Base-by-base conservation (phyloP, 2,329 filamentous ascomycete genomes). In the Hypoxylon sp. region DNA sequence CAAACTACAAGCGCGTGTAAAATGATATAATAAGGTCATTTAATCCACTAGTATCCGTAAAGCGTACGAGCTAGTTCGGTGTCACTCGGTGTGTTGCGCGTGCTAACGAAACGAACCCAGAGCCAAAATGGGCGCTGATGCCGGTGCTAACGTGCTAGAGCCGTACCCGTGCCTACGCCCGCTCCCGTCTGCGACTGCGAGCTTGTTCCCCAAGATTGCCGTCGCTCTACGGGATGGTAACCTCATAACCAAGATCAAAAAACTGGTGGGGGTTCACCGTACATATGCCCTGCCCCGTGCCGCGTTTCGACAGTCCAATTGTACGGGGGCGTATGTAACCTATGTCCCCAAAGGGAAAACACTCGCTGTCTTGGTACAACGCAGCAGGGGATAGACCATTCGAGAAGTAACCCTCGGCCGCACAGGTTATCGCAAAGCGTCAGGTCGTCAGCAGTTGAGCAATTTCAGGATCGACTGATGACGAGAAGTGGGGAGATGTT, bases 201-300 rank as follows among this genome's bases (percentile, higher is more conserved):
- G 19, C 30, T 17, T 44, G 46, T 59, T 56, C 65, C 62, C 59
- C 55, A 64, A 59, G 65, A 67, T 66, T 62, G 52, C 56, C 62
- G 67, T 58, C 59, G 56, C 58, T 66, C 62, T 64, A 68, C 70
- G 70, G 69, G 67, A 70, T 72, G 62, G 71, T 69, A 72, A 69
- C 67, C 65, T 68, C 64, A 62, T 70, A 70, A 70, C 68, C 70
- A 71, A 69, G 68, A 69, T 69, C 65, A 70, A 64, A 65, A 65
- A 63, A 67, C 63, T 66, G 65, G 62, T 68, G 67, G 65, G 66
- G 67, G 68, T 62, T 63, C 59, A 51, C 56, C 55, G 53, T 57
- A 60, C 53, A 62, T 52, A 65, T 68, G 65, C 64, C 63, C 57
- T 70, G 46, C 57, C 17, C 37, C 57, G 56, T 57, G 55, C 62